A percentile compares a stretch with the other conserved stretches of the same genome.
These are phyloP conservation scores for Cyclostephanos tholiformis DNA, from an alignment of 108 stramenopile species.

Conservation along the genomic window DNA sequence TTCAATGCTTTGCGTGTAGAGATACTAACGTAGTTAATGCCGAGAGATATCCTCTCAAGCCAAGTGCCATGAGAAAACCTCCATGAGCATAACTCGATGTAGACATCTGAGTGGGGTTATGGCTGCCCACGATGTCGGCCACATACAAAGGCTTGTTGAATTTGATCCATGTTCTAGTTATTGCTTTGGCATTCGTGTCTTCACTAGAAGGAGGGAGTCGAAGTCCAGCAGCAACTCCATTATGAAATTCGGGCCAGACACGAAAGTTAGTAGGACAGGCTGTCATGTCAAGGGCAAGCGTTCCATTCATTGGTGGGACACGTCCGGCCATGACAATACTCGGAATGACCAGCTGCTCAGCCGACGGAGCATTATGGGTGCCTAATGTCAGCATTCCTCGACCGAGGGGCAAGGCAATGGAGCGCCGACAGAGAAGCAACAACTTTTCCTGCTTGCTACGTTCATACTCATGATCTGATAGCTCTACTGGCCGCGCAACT, in stretches of 20 bases:
- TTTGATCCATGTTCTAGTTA: conserved; percentile 96
- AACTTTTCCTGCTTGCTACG: conserved; percentile 85
- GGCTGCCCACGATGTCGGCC: conserved; percentile 31
- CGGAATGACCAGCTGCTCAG: conserved; percentile 90
- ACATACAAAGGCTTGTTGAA: conserved; percentile 78
- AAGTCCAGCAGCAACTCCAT: conserved; percentile 96
- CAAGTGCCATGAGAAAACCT: conserved; percentile 94
- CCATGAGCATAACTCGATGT: conserved; percentile 74
- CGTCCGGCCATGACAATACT: conserved; percentile 87
- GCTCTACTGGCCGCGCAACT: conserved; percentile 82
- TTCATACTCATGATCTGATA: conserved; percentile 91
- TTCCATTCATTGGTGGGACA: conserved; percentile 90
- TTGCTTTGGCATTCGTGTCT: conserved; percentile 39
- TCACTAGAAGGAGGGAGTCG: conserved; percentile 59
- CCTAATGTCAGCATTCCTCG: conserved; percentile 97
- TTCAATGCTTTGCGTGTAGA: not conserved
- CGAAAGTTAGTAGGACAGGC: conserved; percentile 72
- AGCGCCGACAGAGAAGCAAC: conserved; percentile 78
- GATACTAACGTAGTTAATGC: conserved; percentile 73
- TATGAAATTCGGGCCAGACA: conserved; percentile 99
- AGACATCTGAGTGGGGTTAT: conserved; percentile 40
- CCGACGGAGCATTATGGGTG: conserved; percentile 73
- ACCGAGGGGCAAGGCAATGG: conserved; percentile 87
- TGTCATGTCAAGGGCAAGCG: conserved; percentile 74
- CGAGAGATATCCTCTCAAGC: conserved; percentile 91